Conservation (phyloP, 2,329 filamentous ascomycete species). For the Ophiostoma novo-ulmi region DNA sequence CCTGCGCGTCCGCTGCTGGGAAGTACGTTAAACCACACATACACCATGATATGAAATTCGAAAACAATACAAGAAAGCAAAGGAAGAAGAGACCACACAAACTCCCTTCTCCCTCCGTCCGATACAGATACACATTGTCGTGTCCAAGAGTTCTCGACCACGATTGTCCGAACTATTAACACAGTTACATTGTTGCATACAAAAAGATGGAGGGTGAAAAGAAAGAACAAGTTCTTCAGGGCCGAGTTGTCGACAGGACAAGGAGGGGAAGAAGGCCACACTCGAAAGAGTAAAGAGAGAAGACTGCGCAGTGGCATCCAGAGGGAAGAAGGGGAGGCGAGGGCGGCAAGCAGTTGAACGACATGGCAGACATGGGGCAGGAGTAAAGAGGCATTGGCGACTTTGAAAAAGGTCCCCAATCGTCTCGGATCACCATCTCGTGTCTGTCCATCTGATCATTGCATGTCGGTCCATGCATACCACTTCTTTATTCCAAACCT, state of each 20-base stretch:
- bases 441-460: not conserved
- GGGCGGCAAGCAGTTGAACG: not conserved
- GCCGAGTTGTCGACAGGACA: conserved; percentile 22
- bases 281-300: not conserved
- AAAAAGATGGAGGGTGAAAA: conserved; percentile 1
- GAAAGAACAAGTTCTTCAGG: not conserved
- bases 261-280: not conserved
- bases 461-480: not conserved
- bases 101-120: conserved; percentile 4
- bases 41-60: conserved; percentile 6
- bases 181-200: not conserved
- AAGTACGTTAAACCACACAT: conserved; percentile 64
- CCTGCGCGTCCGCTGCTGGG: conserved; percentile 99
- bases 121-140: conserved; percentile 4
- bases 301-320: conserved; percentile 1
- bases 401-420: not conserved
- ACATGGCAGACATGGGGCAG: not conserved
- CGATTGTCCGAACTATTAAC: conserved; percentile 9
- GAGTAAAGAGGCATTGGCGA: not conserved
- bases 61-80: not conserved
- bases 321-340: not conserved
- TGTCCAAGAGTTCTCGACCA: conserved; percentile 16
- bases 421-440: not conserved
- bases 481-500: conserved; percentile 10
- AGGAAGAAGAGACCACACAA: conserved; percentile 3